Evolutionary conservation across 2,329 filamentous ascomycete genomes (phyloP).

Genomic region (Penicillium sp.): DNA sequence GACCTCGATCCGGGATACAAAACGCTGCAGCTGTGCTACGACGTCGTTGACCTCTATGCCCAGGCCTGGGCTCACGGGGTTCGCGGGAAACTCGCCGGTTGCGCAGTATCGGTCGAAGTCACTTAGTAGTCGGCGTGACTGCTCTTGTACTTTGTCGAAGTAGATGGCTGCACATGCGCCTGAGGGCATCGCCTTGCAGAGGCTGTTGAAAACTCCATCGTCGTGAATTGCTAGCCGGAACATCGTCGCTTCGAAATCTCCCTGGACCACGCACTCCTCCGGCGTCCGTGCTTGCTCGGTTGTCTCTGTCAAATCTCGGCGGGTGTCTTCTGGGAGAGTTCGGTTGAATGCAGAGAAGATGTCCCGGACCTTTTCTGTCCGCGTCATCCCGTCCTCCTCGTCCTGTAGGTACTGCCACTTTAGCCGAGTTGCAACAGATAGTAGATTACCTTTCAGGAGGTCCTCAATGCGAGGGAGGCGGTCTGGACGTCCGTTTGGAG

Average conservation of each 20-base stretch:
- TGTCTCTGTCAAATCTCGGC: conserved; percentile 38
- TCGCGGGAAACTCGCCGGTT: conserved; percentile 28
- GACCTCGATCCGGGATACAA: conserved; percentile 30
- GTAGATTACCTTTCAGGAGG: conserved; percentile 32
- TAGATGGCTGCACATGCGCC: conserved; percentile 44
- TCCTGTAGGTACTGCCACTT: conserved; percentile 36
- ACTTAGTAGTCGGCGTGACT: conserved; percentile 33
- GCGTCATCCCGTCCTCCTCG: conserved; percentile 32
- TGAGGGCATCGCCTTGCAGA: conserved; percentile 44
- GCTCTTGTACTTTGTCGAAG: conserved; percentile 43
- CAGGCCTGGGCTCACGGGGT: conserved; percentile 13
- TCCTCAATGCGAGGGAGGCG: conserved; percentile 31
- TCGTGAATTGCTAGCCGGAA: conserved; percentile 47
- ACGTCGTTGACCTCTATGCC: conserved; percentile 30
- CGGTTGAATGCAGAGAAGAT: conserved; percentile 47
- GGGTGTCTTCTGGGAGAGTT: conserved; percentile 43
- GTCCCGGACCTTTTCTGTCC: conserved; percentile 42
- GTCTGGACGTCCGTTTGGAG: conserved; percentile 31
- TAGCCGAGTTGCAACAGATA: conserved; percentile 31
- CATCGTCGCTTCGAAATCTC: conserved; percentile 45
- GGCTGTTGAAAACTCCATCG: conserved; percentile 39
- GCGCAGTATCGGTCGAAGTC: conserved; percentile 42
- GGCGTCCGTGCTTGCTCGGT: conserved; percentile 32
- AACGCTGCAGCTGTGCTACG: conserved; percentile 30
- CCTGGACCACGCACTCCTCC: conserved; percentile 45